These are phyloP conservation scores for Phaeosphaeriaceae sp. DNA, from an alignment of 2,329 filamentous ascomycete species.

Conservation along the genomic window DNA sequence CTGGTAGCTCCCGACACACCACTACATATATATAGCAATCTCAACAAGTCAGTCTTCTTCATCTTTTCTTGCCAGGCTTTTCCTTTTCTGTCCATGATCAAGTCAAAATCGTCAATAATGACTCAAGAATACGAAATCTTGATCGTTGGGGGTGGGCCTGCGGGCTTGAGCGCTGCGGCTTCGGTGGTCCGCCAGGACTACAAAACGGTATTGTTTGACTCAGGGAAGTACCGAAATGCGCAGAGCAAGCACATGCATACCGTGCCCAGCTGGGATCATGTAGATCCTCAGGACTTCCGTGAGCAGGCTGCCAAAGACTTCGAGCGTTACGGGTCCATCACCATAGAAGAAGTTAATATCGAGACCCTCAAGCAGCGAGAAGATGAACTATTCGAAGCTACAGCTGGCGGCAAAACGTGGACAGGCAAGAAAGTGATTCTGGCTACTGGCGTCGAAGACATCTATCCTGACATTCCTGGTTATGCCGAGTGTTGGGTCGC, in stretches of 20 bases:
- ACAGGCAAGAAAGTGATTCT: slow-evolving; percentile 61
- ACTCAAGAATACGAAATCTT: not conserved
- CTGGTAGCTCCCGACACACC: no score
- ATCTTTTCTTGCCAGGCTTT: no score
- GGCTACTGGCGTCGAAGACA: slow-evolving; percentile 59
- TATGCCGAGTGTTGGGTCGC: slow-evolving; percentile 61
- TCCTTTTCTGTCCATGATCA: no score
- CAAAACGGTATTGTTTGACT: slow-evolving; percentile 50
- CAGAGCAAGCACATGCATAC: slow-evolving; percentile 51
- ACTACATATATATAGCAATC: no score
- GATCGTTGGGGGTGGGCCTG: not conserved
- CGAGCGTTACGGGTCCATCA: slow-evolving; percentile 34
- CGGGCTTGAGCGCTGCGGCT: not conserved
- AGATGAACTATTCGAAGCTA: slow-evolving; percentile 36
- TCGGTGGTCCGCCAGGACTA: slow-evolving; percentile 46
- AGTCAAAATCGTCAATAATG: no score
- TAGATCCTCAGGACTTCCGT: slow-evolving; percentile 41
- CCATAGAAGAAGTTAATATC: slow-evolving; percentile 24
- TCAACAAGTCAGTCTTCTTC: no score
- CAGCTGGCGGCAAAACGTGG: slow-evolving; percentile 53
- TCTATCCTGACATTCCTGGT: slow-evolving; percentile 57
- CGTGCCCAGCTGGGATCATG: slow-evolving; percentile 48
- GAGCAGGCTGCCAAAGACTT: slow-evolving; percentile 31
- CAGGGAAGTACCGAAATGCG: slow-evolving; percentile 49
- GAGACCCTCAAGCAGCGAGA: slow-evolving; percentile 22